Conservation (phyloP, 2,329 filamentous ascomycete genomes). For the Hortaea werneckii region DNA sequence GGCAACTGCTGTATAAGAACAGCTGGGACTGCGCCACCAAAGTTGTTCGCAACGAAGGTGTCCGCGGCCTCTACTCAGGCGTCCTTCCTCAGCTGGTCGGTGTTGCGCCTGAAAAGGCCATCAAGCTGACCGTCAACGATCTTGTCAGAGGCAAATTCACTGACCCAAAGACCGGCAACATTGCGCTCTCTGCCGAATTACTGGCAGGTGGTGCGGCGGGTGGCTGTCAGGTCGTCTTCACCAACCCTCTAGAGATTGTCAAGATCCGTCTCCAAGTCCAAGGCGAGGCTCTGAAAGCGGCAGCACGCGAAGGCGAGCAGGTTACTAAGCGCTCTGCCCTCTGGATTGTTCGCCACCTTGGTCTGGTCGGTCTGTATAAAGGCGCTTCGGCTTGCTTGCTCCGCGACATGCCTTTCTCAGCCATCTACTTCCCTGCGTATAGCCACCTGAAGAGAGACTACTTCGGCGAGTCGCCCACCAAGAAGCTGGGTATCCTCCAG, state of each 20-base stretch:
- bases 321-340: constrained; percentile 83
- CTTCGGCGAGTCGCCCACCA: constrained; percentile 78
- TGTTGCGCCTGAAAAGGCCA: constrained; percentile 98
- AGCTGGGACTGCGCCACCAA: constrained; percentile 91
- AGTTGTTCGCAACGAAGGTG: constrained; percentile 84
- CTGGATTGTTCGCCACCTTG: constrained; percentile 95
- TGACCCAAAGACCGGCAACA: constrained; percentile 61
- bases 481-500: constrained; percentile 83
- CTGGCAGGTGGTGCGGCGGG: constrained; percentile 82
- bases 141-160: constrained; percentile 69
- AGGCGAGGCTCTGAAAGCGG: constrained; percentile 76
- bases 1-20: constrained; percentile 90
- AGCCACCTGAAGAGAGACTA: constrained; percentile 86
- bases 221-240: constrained; percentile 94
- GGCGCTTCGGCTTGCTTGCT: constrained; percentile 88
- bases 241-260: constrained; percentile 96
- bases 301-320: constrained; percentile 63
- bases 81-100: constrained; percentile 91
- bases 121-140: constrained; percentile 98
- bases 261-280: constrained; percentile 98
- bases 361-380: constrained; percentile 91
- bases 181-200: constrained; percentile 62
- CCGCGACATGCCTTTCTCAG: constrained; percentile 94
- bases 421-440: constrained; percentile 98
- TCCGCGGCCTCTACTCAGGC: constrained; percentile 84